Conservation (phyloP, 2,329 filamentous ascomycete genomes). For the Apiospora arundinis region DNA sequence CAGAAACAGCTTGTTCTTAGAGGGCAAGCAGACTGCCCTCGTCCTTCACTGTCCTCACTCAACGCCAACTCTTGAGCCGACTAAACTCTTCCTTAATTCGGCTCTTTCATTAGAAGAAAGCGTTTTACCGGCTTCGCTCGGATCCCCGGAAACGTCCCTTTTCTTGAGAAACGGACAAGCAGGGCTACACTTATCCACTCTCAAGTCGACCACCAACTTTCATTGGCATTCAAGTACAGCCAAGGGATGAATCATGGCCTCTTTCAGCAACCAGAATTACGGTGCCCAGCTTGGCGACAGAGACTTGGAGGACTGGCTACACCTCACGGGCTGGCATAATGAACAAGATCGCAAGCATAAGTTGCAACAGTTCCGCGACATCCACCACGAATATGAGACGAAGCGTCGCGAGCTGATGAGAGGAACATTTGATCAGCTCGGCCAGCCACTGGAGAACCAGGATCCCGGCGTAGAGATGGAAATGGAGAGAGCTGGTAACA, state of each 20-base stretch:
- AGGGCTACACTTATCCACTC: neutral
- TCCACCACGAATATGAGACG: slow-evolving; percentile 3
- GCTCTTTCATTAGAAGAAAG: no score
- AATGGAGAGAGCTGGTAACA: neutral
- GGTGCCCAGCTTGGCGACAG: neutral
- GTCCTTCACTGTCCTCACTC: no score
- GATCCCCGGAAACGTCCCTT: neutral
- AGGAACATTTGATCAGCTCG: neutral
- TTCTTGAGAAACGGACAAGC: neutral
- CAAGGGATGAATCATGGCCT: neutral
- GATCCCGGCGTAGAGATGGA: neutral
- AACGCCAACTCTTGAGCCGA: no score
- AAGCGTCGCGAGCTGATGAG: slow-evolving; percentile 8
- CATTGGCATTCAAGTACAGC: neutral
- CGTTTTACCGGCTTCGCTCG: no score
- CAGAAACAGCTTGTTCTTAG: neutral
- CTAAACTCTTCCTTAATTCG: no score
- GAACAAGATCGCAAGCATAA: slow-evolving; percentile 21
- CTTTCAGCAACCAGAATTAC: neutral
- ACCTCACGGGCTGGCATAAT: slow-evolving; percentile 30
- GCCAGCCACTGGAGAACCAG: neutral
- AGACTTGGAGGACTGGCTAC: slow-evolving; percentile 29
- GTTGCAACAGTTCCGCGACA: slow-evolving; percentile 21
- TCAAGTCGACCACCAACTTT: no score
- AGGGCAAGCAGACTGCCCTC: no score